Conservation (phyloP, 225 moss, liverwort and hornwort species). For the Polytrichum formosum region DNA sequence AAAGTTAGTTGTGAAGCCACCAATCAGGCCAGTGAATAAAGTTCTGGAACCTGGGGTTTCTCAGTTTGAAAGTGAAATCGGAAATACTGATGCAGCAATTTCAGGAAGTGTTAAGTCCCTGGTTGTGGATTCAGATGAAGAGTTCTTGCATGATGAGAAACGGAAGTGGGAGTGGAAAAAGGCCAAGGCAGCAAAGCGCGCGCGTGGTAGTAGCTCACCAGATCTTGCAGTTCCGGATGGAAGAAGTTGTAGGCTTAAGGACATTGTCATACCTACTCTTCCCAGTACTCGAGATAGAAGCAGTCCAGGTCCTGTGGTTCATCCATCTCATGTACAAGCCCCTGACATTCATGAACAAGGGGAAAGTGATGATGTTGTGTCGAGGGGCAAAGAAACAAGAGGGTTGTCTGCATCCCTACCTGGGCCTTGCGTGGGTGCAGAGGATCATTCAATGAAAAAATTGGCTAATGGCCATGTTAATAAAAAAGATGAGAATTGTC, state of each 20-base stretch:
- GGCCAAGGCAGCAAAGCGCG: constrained; percentile 54
- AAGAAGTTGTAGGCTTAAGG: constrained; percentile 3
- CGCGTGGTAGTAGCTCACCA: constrained; percentile 25
- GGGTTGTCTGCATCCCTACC: constrained; percentile 2
- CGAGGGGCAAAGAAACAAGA: background rate
- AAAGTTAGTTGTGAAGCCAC: constrained; percentile 47
- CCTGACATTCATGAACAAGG: background rate
- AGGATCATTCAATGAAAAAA: too few relatives aligned
- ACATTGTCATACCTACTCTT: background rate
- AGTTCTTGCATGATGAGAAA: constrained; percentile 17
- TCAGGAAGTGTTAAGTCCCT: constrained; percentile 16
- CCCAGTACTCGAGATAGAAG: background rate
- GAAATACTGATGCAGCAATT: constrained; percentile 22
- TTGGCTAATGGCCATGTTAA: background rate
- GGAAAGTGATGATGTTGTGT: background rate
- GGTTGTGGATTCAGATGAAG: constrained; percentile 32
- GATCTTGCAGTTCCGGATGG: constrained; percentile 12
- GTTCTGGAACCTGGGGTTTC: background rate
- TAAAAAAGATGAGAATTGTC: constrained; percentile 5
- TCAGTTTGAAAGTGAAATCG: constrained; percentile 3
- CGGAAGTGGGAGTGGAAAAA: constrained; percentile 55
- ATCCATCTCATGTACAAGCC: background rate
- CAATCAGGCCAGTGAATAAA: constrained; percentile 13
- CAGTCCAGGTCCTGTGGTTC: background rate
- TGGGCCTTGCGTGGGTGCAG: background rate